Base-by-base conservation (phyloP, 306 rosid species). In the Fragaria nilgerrensis region DNA sequence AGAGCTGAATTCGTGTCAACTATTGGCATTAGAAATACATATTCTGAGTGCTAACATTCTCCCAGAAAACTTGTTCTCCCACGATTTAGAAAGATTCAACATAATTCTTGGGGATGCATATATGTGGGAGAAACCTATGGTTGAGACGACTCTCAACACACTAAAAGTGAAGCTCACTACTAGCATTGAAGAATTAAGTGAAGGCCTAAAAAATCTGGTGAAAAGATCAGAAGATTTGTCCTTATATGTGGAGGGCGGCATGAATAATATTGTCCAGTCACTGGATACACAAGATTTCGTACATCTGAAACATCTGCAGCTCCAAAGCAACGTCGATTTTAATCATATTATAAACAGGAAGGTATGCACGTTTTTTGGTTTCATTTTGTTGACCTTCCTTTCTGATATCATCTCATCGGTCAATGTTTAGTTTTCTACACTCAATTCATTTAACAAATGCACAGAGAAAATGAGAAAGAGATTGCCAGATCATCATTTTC, bases 321-420 rank as follows among this genome's bases (percentile, higher is more conserved):
- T 89, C 53, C 78, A 79, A 75, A 77, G 75, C n/a, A 85, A 85
- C 77, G 80, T 16, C n/a, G 85, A 89, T 59, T 83, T 85, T 69
- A 68, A 37, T 48, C 72, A 59, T 22, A 73, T 88, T 47, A 67
- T 82, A 7, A 19, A 19, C 13, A 50, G 1, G 16, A 50, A 50
- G 56, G 56, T 50, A 50, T n/a, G 56, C 16, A 16, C n/a, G 56
- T 50, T 15, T 6, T 50, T 50, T 50, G 6, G 15, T 17, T 50
- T 15, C 7, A 50, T 50, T 50, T 50, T 50, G 56, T 9, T 9
- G 49, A 45, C 13, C 49, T 11, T 45, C 15, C 14, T 0, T 7
- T 45, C 3, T 45, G 9, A 9, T 45, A 45, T 45, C 15, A 1
- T 45, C 49, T 45, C 9, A 41, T 25, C 27, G 27, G 27, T 7